These are phyloP conservation scores for Bipolaris cookei DNA, from an alignment of 2,329 filamentous ascomycete species.

Conservation along the genomic window DNA sequence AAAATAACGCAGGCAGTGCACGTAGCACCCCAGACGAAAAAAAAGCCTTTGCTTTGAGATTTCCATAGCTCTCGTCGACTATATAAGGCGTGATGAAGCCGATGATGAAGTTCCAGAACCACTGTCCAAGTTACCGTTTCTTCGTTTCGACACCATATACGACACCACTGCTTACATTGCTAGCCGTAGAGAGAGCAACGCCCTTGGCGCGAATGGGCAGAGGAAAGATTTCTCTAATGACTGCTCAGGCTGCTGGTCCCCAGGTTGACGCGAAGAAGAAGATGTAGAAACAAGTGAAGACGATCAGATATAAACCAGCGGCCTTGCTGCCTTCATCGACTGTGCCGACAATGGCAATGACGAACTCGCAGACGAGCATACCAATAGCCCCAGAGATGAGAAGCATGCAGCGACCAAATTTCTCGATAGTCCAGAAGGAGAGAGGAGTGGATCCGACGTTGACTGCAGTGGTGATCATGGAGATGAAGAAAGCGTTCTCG, in stretches of 20 bases:
- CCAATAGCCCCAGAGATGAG: slow-evolving; percentile 79
- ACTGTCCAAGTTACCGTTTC: not conserved
- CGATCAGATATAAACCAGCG: slow-evolving; percentile 66
- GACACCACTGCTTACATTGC: slow-evolving; percentile 60
- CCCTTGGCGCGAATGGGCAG: slow-evolving; percentile 87
- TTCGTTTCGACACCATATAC: not conserved
- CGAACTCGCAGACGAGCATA: slow-evolving; percentile 87
- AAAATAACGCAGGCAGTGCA: slow-evolving; percentile 64
- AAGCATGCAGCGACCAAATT: slow-evolving; percentile 78
- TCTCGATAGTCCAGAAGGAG: slow-evolving; percentile 87
- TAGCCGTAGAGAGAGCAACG: slow-evolving; percentile 84
- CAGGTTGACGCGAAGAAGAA: slow-evolving; percentile 91
- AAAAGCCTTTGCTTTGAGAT: slow-evolving; percentile 64
- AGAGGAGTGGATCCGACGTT: slow-evolving; percentile 85
- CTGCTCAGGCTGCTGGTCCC: slow-evolving; percentile 74
- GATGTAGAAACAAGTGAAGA: slow-evolving; percentile 91
- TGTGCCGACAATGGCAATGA: slow-evolving; percentile 73
- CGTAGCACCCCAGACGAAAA: slow-evolving; percentile 62
- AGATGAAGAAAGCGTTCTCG: slow-evolving; percentile 79
- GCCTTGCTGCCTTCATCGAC: slow-evolving; percentile 54
- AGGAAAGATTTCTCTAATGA: slow-evolving; percentile 90
- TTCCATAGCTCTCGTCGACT: slow-evolving; percentile 67
- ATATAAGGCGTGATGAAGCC: slow-evolving; percentile 70
- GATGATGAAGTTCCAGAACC: slow-evolving; percentile 78
- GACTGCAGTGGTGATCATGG: slow-evolving; percentile 84